Percentiles rank a stretch among this genome's conserved stretches.
Conservation (phyloP, 331 rosid species). For the Quercus lobata region DNA sequence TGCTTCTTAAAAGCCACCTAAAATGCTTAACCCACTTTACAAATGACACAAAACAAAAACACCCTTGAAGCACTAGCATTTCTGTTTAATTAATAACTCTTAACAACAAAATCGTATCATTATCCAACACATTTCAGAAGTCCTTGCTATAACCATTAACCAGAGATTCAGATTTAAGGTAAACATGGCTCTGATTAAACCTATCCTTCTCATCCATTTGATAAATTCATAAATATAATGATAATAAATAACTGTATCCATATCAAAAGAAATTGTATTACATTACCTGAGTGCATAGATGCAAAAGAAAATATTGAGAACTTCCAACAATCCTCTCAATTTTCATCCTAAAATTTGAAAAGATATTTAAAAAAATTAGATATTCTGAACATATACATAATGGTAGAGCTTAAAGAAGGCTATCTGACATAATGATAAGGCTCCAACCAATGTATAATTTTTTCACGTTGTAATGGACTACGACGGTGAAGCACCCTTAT, state of each 20-base stretch:
- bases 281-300: constrained; percentile 86
- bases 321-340: constrained; percentile 67
- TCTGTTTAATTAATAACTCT: not conserved
- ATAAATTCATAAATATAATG: not conserved
- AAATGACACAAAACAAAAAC: not conserved
- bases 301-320: constrained; percentile 85
- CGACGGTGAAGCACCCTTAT: constrained; percentile 96
- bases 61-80: not conserved
- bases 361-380: not conserved
- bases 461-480: constrained; percentile 90
- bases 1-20: not conserved
- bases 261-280: constrained; percentile 3
- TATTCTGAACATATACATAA: not conserved
- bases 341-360: constrained; percentile 64
- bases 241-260: not conserved
- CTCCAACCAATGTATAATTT: constrained; percentile 81
- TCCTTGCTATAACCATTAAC: not conserved
- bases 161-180: not conserved
- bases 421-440: constrained; percentile 14
- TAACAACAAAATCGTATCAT: not conserved
- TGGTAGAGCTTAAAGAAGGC: not conserved
- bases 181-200: not conserved
- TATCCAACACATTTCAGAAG: not conserved
- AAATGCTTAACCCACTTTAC: not conserved
- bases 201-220: not conserved